Percentiles rank a stretch among this genome's conserved stretches.
These are phyloP conservation scores for Trypanosoma boissoni DNA, from an alignment of 208 protist species.

Conservation along the genomic window DNA sequence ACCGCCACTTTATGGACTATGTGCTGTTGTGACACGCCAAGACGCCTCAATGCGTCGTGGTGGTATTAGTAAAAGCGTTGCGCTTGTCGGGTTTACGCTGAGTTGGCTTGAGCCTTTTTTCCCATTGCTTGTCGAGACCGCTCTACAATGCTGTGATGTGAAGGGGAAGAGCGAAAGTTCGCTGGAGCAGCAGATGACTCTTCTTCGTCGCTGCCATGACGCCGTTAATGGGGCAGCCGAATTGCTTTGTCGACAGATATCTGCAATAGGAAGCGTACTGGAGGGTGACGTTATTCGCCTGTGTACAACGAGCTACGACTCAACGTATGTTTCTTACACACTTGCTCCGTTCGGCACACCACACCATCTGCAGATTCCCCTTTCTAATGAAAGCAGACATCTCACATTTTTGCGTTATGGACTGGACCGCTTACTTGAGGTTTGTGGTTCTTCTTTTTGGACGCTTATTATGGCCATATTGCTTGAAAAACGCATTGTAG, in stretches of 20 bases:
- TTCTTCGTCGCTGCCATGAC: slow-evolving; percentile 59
- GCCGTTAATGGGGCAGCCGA: slow-evolving; percentile 37
- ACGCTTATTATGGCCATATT: slow-evolving; percentile 53
- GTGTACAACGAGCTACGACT: slow-evolving; percentile 3
- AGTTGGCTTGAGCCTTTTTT: slow-evolving; percentile 76
- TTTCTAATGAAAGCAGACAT: slow-evolving; percentile 45
- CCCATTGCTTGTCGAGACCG: slow-evolving; percentile 55
- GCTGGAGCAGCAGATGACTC: slow-evolving; percentile 38
- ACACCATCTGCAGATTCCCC: slow-evolving; percentile 44
- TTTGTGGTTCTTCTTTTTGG: slow-evolving; percentile 55
- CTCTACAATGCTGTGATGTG: slow-evolving; percentile 67
- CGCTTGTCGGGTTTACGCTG: slow-evolving; percentile 58
- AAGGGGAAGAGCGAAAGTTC: slow-evolving; percentile 47
- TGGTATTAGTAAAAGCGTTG: slow-evolving; percentile 80
- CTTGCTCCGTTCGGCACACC: slow-evolving; percentile 43
- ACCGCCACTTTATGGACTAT: slow-evolving; percentile 57
- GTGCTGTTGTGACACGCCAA: slow-evolving; percentile 65
- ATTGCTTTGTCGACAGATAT: slow-evolving; percentile 22
- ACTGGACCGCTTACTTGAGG: slow-evolving; percentile 59
- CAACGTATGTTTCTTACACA: slow-evolving; percentile 38
- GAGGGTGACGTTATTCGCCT: slow-evolving; percentile 17
- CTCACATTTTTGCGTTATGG: slow-evolving; percentile 50
- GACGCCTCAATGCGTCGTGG: slow-evolving; percentile 59
- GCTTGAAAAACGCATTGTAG: slow-evolving; percentile 70
- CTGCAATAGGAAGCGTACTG: not conserved